Evolutionary conservation across 805 yeast species (phyloP), one percentile per base, ranked within the genome.

Genomic region (Myxozyma monticola): DNA sequence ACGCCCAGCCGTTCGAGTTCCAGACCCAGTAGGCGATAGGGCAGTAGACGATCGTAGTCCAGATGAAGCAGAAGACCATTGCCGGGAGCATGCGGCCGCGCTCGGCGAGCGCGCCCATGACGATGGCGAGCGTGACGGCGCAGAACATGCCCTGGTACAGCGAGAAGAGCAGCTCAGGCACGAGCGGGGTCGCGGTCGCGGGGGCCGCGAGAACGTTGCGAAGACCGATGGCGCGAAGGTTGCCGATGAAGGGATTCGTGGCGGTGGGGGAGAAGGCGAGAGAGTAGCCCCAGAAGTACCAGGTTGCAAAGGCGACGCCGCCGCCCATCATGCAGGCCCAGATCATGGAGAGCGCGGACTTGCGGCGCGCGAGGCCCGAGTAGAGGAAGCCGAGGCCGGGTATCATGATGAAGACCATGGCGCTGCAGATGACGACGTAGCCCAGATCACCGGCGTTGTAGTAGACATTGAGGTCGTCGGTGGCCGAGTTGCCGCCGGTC

Each of bases 271-370:
- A 81, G 63, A 93, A 89, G 3, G 98, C 95, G 37, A 91, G 70
- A 0, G 96, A 88, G 66, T 88, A 90, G n/a, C 96, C 97, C 96
- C 98, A 93, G 66, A 91, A 88, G 68, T 89, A 91, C 98, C 98
- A 91, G 66, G 89, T 96, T 78, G 90, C 87, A 1, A 85, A 71
- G 7, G 90, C 81, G 28, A 91, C 73, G 59, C 91, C 81, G 17
- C 81, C 83, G 22, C 95, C 88, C 88, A 88, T 89, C 65, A 93
- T 72, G 10, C 96, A 85, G 17, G 96, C 93, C 97, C 97, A 93
- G 47, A 93, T 72, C 48, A 93, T 75, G 4, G 96, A 87, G 46
- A 93, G 73, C 10, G 97, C 96, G 64, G 93, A 97, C 69, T 90
- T 88, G 71, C 91, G 93, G 69, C 99, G 83, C 7, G 96, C 84